Conservation (phyloP, 2,329 filamentous ascomycete genomes). For the Aspergillus melleus region DNA sequence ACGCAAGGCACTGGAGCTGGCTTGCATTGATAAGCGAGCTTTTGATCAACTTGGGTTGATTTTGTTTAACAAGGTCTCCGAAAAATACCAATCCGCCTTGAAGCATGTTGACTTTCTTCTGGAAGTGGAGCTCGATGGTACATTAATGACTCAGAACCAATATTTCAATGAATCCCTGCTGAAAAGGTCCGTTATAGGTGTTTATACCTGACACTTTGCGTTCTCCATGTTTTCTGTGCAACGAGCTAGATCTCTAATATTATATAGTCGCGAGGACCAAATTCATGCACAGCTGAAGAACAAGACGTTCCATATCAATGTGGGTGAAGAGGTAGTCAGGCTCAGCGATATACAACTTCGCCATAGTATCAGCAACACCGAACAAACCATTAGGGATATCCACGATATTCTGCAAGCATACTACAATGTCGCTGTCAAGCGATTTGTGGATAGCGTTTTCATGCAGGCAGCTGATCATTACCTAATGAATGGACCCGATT, state of each 20-base stretch:
- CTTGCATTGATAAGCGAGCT: slow-evolving; percentile 49
- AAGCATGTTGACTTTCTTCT: slow-evolving; percentile 55
- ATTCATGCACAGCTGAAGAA: background rate
- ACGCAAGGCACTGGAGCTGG: slow-evolving; percentile 37
- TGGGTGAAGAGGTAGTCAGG: background rate
- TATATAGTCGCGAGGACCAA: background rate
- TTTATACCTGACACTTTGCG: no score
- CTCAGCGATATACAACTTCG: background rate
- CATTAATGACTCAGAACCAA: slow-evolving; percentile 52
- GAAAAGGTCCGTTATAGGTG: slow-evolving; percentile 28
- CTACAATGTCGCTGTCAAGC: slow-evolving; percentile 60
- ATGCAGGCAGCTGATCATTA: slow-evolving; percentile 58
- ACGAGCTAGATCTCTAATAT: background rate
- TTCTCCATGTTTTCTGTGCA: no score
- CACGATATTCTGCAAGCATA: slow-evolving; percentile 62
- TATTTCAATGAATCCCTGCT: slow-evolving; percentile 53
- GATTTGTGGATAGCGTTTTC: slow-evolving; percentile 64
- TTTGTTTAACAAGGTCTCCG: slow-evolving; percentile 39
- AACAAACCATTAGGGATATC: slow-evolving; percentile 47
- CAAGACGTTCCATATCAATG: background rate
- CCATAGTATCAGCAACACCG: slow-evolving; percentile 16
- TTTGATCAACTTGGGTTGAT: slow-evolving; percentile 43
- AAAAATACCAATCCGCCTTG: slow-evolving; percentile 50
- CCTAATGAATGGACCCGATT: slow-evolving; percentile 51
- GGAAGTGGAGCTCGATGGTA: slow-evolving; percentile 49